These are phyloP conservation scores for Pogostemon cablin DNA, from an alignment of 257 asterid species.

Conservation along the genomic window DNA sequence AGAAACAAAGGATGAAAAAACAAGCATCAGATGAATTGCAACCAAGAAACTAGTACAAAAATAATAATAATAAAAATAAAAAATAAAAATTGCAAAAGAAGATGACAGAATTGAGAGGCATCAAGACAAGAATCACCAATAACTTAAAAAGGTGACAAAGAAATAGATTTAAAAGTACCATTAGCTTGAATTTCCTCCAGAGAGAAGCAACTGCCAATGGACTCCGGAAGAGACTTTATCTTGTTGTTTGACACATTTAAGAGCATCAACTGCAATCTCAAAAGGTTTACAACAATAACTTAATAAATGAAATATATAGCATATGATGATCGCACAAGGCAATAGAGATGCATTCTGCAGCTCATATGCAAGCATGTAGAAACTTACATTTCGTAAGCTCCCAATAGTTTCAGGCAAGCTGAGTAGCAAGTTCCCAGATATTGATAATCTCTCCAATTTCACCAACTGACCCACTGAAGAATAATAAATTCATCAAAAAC, in stretches of 20 bases:
- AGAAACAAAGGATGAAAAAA: slow-evolving; percentile 23
- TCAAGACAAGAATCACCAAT: slow-evolving; percentile 28
- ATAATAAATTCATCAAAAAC: slow-evolving; percentile 15
- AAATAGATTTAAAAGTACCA: slow-evolving; percentile 53
- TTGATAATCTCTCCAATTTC: slow-evolving; percentile 84
- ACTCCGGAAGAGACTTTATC: slow-evolving; percentile 81
- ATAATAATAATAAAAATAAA: too few species aligned
- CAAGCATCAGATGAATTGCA: neutral
- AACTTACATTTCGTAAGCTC: slow-evolving; percentile 95
- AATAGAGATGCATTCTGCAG: slow-evolving; percentile 11
- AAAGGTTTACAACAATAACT: slow-evolving; percentile 17
- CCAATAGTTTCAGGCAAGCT: slow-evolving; percentile 93
- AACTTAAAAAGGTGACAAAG: slow-evolving; percentile 25
- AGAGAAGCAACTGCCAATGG: slow-evolving; percentile 94
- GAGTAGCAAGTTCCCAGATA: slow-evolving; percentile 64
- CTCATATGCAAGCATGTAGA: slow-evolving; percentile 23
- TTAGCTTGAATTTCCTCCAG: slow-evolving; percentile 96
- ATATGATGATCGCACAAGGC: neutral
- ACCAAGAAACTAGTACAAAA: neutral
- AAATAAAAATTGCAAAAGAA: slow-evolving; percentile 2
- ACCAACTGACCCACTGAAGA: slow-evolving; percentile 95
- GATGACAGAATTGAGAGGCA: slow-evolving; percentile 22
- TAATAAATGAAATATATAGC: slow-evolving; percentile 1
- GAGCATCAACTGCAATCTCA: slow-evolving; percentile 75
- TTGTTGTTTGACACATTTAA: slow-evolving; percentile 87